Base-by-base conservation (phyloP, 176 grass and related monocot species). In the Triticum dicoccoides region DNA sequence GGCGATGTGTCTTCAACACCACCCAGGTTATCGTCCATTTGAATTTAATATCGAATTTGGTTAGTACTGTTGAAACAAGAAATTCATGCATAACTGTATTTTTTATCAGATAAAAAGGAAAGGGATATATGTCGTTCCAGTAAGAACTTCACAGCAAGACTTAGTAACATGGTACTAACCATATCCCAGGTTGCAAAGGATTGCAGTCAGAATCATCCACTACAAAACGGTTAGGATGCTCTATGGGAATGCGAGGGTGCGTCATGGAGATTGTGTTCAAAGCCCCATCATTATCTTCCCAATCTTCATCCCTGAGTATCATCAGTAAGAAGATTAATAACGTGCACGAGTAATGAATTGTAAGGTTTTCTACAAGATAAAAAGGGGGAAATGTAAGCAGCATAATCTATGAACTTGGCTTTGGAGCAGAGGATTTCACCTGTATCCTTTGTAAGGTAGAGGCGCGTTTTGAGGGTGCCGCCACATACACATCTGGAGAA, bases 281-380 rank as follows among this genome's bases (percentile, higher is more conserved):
- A 74, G 97, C 97, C 67, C 94, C 97, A 81, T 99, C 97, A 67
- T 99, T 99, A 58, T 96, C 90, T 92, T 96, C 97, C 94, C 97
- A 99, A 79, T 99, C 97, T 85, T 99, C 97, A 91, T 99, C 97
- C 80, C 97, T 99, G 38, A 20, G 41, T 77, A 86, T 11, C 73
- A 77, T 54, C 33, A 79, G 8, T 8, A 83, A 37, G 14, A 15
- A 70, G 21, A 67, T 81, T 54, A 52, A 84, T n/a, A 20, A 52
- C 29, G 56, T 30, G 61, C 25, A n/a, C 49, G 61, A 87, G 73
- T 49, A 80, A 20, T 51, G 45, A 80, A 34, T 24, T 11, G 1
- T n/a, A 73, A 59, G n/a, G 65, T 52, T 1, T 23, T 75, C 11
- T 51, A 14, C 8, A 59, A 45, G 9, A 29, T 12, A 81, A 66